A percentile compares a stretch with the other conserved stretches of the same genome.
These are phyloP conservation scores for Passiflora organensis DNA, from an alignment of 345 rosid genomes.

Conservation along the genomic window DNA sequence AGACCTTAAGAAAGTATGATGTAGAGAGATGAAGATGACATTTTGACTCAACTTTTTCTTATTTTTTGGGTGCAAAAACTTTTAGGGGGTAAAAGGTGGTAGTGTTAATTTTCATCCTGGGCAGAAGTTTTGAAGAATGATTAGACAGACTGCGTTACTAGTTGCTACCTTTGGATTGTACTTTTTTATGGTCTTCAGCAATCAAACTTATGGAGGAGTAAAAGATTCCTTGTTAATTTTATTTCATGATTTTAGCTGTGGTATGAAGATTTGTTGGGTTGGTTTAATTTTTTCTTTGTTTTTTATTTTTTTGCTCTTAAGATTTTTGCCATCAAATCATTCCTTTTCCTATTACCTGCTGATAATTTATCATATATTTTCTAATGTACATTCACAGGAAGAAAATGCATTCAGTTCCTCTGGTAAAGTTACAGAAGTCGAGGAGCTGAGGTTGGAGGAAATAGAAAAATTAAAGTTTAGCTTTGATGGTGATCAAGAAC, in stretches of 20 bases:
- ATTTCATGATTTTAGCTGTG: background rate
- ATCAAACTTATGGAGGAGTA: background rate
- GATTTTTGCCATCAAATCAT: background rate
- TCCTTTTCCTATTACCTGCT: constrained; percentile 1
- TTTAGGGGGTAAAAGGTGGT: no score
- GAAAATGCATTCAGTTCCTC: constrained; percentile 19
- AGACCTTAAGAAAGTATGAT: no score
- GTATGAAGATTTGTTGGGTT: background rate
- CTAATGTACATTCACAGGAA: constrained; percentile 34
- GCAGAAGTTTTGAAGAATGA: background rate
- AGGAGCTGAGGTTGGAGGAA: constrained; percentile 46
- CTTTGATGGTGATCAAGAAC: constrained; percentile 28
- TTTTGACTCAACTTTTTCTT: no score
- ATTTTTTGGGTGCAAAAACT: no score
- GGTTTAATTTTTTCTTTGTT: background rate
- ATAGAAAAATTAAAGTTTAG: constrained; percentile 35
- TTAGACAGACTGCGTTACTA: background rate
- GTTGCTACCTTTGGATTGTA: background rate
- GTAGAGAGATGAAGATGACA: no score
- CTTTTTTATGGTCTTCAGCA: background rate
- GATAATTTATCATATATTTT: constrained; percentile 2
- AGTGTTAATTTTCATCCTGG: background rate
- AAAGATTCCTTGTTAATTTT: background rate
- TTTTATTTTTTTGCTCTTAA: background rate
- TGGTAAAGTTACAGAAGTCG: constrained; percentile 28